Base-by-base conservation (phyloP, 495 filamentous ascomycete genomes). In the Talaromyces proteolyticus region DNA sequence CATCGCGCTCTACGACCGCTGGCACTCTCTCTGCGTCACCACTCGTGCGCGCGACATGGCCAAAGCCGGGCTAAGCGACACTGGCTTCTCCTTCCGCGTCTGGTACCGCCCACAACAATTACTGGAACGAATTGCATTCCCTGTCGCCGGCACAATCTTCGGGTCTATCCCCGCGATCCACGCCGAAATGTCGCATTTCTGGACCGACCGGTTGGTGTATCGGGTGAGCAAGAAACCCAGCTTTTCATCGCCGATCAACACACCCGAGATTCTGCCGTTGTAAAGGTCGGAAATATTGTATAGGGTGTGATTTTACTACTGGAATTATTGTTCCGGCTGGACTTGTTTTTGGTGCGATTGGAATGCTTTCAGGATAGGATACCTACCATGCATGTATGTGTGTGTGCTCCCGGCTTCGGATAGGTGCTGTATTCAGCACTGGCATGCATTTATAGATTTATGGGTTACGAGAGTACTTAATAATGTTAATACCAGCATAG, bases 111-210 rank as follows among this genome's bases (percentile, higher is more conserved):
- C 52, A 1, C 51, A 56, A 46, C 80, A 77, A 54, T 72, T 68
- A 23, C 56, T 77, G 21, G 80, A 84, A 56, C 73, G 79, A 34
- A 49, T 80, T 49, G 74, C 78, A 64, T 78, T 80, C 40, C 80
- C 79, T 1, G 58, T 86, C 12, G 79, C 80, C 10, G 83, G 80
- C 20, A 78, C 78, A 2, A 49, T 85, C 3, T 86, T 77, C 52
- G 84, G 83, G 18, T 72, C 78, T 3, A 73, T 86, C 7, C 83
- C 83, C 0, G 76, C 76, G 8, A 66, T 77, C 4, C 78, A 86
- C 25, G 84, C 84, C 1, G 78, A 83, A 40, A 60, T 86, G 44
- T 76, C 69, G 49, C 83, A 87, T 57, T 82, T 87, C 58, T 85
- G 79, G 73, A 86, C 82, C 0, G 61, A 84, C 26, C 70, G 81